A percentile compares a stretch with the other conserved stretches of the same genome.
Conservation (phyloP, 2,329 filamentous ascomycete species). For the Apiospora aurea region DNA sequence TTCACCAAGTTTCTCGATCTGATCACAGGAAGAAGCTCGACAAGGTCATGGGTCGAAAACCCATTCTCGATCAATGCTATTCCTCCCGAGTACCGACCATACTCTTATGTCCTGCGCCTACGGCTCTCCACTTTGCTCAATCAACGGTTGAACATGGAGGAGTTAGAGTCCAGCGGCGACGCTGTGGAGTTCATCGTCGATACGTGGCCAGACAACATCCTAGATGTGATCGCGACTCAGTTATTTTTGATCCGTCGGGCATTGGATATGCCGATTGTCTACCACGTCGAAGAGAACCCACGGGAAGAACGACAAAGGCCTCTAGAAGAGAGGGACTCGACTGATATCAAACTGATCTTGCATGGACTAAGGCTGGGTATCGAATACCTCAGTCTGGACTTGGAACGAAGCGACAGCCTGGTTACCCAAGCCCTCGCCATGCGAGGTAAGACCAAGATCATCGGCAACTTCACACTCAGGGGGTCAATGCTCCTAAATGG, state of each 20-base stretch:
- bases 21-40: slow-evolving; percentile 60
- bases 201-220: slow-evolving; percentile 58
- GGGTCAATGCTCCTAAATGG: slow-evolving; percentile 60
- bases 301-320: slow-evolving; percentile 49
- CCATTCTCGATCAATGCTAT: slow-evolving; percentile 67
- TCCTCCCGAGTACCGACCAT: slow-evolving; percentile 62
- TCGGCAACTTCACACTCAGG: slow-evolving; percentile 62
- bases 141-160: slow-evolving; percentile 56
- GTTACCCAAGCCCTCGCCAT: slow-evolving; percentile 57
- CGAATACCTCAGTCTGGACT: slow-evolving; percentile 69
- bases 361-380: slow-evolving; percentile 71
- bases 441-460: slow-evolving; percentile 65
- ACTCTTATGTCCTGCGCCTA: slow-evolving; percentile 70
- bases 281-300: slow-evolving; percentile 60
- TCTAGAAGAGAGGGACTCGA: slow-evolving; percentile 46
- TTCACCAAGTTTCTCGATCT: slow-evolving; percentile 66
- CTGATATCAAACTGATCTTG: slow-evolving; percentile 65
- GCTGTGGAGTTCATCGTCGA: slow-evolving; percentile 68
- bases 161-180: slow-evolving; percentile 65
- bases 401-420: slow-evolving; percentile 60
- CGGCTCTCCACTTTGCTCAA: slow-evolving; percentile 64
- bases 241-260: slow-evolving; percentile 64
- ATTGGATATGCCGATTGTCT: slow-evolving; percentile 63
- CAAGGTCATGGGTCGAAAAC: slow-evolving; percentile 61
- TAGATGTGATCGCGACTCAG: slow-evolving; percentile 59